These are phyloP conservation scores for Lecanicillium sp. DNA, from an alignment of 2,329 filamentous ascomycete genomes.

Conservation along the genomic window DNA sequence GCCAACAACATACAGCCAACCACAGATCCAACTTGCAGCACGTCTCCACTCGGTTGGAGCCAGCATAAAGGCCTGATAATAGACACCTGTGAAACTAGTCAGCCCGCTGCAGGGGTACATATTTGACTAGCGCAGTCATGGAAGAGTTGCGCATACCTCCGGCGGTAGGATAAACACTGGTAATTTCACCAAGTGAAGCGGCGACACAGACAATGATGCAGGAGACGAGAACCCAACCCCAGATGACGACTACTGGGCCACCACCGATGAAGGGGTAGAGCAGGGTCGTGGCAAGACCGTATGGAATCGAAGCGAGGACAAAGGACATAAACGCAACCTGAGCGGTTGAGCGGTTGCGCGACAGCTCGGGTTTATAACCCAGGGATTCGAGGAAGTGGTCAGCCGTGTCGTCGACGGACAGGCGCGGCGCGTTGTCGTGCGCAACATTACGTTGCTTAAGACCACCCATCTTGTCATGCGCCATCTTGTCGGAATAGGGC, in stretches of 20 bases:
- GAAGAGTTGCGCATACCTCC: slow-evolving; percentile 40
- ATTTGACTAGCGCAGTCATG: neutral
- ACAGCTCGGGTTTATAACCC: slow-evolving; percentile 59
- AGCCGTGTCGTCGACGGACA: slow-evolving; percentile 34
- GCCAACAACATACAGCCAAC: slow-evolving; percentile 70
- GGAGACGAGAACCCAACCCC: slow-evolving; percentile 65
- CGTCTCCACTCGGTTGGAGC: slow-evolving; percentile 52
- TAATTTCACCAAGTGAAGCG: slow-evolving; percentile 64
- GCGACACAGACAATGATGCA: slow-evolving; percentile 65
- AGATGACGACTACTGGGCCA: slow-evolving; percentile 62
- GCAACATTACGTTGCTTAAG: neutral
- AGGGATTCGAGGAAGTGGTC: slow-evolving; percentile 56
- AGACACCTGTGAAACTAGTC: slow-evolving; percentile 39
- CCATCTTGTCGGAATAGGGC: slow-evolving; percentile 14
- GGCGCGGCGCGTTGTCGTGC: slow-evolving; percentile 16
- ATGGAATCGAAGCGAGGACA: slow-evolving; percentile 67
- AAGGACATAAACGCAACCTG: slow-evolving; percentile 72
- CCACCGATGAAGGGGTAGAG: slow-evolving; percentile 60
- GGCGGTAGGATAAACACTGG: slow-evolving; percentile 67
- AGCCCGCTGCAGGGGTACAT: no score
- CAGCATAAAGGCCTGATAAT: slow-evolving; percentile 74
- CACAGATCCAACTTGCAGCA: slow-evolving; percentile 62
- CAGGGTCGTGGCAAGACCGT: slow-evolving; percentile 63
- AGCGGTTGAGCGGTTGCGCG: slow-evolving; percentile 57
- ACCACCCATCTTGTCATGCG: slow-evolving; percentile 16